Base-by-base conservation (phyloP, 2,329 filamentous ascomycete genomes). In the Aureobasidium pullulans region DNA sequence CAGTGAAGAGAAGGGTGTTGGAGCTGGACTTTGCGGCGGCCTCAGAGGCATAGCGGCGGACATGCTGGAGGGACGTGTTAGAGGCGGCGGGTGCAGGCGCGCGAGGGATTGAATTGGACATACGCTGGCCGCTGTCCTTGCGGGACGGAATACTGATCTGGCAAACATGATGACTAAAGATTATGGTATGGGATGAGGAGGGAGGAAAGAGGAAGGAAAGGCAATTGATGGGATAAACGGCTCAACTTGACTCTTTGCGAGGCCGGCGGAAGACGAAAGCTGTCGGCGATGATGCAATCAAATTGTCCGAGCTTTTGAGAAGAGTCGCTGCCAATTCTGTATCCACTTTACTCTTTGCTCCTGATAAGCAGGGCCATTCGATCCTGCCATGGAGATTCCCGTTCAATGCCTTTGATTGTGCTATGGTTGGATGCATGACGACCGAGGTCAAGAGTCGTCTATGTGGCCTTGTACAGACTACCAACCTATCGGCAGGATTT, bases 31-130 rank as follows among this genome's bases (percentile, higher is more conserved):
- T 83, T 63, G 72, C 66, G 62, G 78, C 52, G 46, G 75, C 72
- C 63, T 79, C 73, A 64, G 89, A 88, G 60, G 92, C 89, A 75
- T 96, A 96, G 69, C 81, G 80, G 70, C 85, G 84, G 71, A 84
- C 78, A 70, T 82, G 80, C 85, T 88, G 67, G 28, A 19, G 31
- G 29, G 31, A 48, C 23, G 54, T 57, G 49, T 48, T 16, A 56
- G 34, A 42, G 29, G 29, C 16, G 36, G 16, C 15, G 19, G 42
- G 8, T 11, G 10, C 13, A 9, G 57, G 62, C 60, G 59, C 59
- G 59, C 13, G n/a, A 29, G 31, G 34, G 31, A 42, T 62, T 56
- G 54, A 50, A 19, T 3, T 15, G 44, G 32, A 64, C 70, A 60
- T 67, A 77, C 75, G 66, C 71, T 71, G 37, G 67, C 65, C 31